Base-by-base conservation (phyloP, 768 basidiomycete species). In the Pulveroboletus frians region DNA sequence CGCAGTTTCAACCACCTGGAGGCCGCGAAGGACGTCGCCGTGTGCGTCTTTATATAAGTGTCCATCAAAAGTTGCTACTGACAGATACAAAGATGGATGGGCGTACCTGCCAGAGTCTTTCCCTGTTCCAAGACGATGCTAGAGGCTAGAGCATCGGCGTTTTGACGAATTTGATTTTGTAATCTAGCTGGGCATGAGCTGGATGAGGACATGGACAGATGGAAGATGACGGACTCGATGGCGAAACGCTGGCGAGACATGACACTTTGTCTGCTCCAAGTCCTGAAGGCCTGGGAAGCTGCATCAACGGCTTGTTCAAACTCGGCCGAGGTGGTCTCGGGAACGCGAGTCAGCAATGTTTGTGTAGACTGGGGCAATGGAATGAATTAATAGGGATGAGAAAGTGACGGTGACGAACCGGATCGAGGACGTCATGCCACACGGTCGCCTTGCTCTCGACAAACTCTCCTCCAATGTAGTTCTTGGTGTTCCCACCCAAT, bases 91-190 rank as follows among this genome's bases (percentile, higher is more conserved):
- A 43, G 26, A 39, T 9, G n/a, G 26, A 39, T 9, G n/a, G 26
- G 53, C 69, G 14, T 56, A 88, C 88, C 88, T 54, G 88, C 81
- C 37, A 89, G 69, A 0, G 95, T 99, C 73, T 97, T 97, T 14
- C 95, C 95, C 69, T 98, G 95, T 65, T 97, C 94, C 18, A 97
- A 71, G 21, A 94, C 92, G 47, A 97, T 97, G 58, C 85, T 92
- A 37, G 74, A 76, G 1, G 93, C 94, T 47, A 99, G 77, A 43
- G 84, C 85, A 59, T 92, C 91, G 8, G 85, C 78, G 65, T 97
- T 83, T 64, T 89, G 75, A 39, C 93, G 85, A 49, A 99, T 81
- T 26, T 91, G 77, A 50, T 83, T 78, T 63, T 97, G 95, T 27
- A 98, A 77, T 57, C 94, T 97, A 38, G 20, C 5, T 8, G 17